Base-by-base conservation (phyloP, 768 basidiomycete species). In the Amanita pseudoporphyria region DNA sequence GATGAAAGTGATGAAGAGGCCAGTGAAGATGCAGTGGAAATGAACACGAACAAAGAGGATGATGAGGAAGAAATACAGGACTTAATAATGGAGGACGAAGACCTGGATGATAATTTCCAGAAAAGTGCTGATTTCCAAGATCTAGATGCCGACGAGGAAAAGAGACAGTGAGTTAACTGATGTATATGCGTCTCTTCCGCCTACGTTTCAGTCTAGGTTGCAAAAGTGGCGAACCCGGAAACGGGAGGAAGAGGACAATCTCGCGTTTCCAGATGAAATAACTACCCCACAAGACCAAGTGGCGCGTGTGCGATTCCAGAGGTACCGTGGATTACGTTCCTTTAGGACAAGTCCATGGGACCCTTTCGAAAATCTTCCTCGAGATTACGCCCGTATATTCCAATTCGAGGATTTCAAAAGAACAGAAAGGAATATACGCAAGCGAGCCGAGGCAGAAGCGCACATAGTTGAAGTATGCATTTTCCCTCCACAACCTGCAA, bases 341-440 rank as follows among this genome's bases (percentile, higher is more conserved):
- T 89, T 99, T 74, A 72, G 95, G 32, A 98, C 95, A 5, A 93
- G 89, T 61, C 90, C 89, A 32, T 99, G 95, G 96, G 96, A 98
- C 63, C 84, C 95, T 6, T 97, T 86, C 58, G 95, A 99, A 66
- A 94, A 94, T 59, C 72, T 99, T 9, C 95, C 95, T 10, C 68
- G 84, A 44, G 93, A 99, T 62, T 98, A 98, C 59, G 91, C 86
- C 2, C 77, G 86, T 36, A 95, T 97, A 57, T 99, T 98, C 68
- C 89, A 93, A 63, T 96, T 98, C 59, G 93, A 97, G 66, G 89
- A 94, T 58, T 96, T 87, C 70, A 87, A 82, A 62, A 77, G 84
- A 16, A 96, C 92, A 5, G 85, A 89, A 58, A 72, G 85, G 9
- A 73, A 71, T 38, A 78, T 91, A 31, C 77, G 74, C 48, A 73